phyloP scores from a whole-genome alignment of 2,329 filamentous ascomycete genomes.

The Stenocarpella maydis region DNA sequence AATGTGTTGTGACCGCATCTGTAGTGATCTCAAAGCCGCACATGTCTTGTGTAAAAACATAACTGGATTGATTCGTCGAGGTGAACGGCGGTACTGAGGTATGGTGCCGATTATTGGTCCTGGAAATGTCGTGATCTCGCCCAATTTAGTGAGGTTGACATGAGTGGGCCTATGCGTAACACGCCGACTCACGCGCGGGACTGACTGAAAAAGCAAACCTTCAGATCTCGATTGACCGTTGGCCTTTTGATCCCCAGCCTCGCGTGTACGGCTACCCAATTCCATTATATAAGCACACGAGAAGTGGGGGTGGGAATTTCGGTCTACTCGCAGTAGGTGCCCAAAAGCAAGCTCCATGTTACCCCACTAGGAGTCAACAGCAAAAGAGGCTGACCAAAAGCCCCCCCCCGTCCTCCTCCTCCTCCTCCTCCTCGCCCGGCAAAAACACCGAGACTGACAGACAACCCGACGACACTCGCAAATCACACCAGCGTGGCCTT shows the following conservation, averaged over 20 bases:
- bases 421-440: background rate
- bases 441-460: background rate
- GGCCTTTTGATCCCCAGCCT: background rate
- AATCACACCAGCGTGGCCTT: slow-evolving; percentile 8
- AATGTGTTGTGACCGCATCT: background rate
- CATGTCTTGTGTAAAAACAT: too few species aligned
- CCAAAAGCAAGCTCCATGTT: slow-evolving; percentile 14
- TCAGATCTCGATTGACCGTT: background rate
- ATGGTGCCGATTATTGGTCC: too few species aligned
- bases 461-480: background rate
- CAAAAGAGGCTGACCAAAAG: background rate
- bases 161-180: too few species aligned
- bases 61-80: too few species aligned
- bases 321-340: slow-evolving; percentile 5
- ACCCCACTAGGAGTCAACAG: slow-evolving; percentile 5
- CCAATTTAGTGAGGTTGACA: too few species aligned
- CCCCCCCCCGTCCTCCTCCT: background rate
- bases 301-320: background rate
- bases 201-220: background rate
- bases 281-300: background rate
- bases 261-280: background rate
- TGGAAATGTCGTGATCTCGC: too few species aligned
- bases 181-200: too few species aligned
- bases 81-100: too few species aligned
- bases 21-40: background rate